Conservation (phyloP, 139 green algal genomes). For the Picochlorum sp. region DNA sequence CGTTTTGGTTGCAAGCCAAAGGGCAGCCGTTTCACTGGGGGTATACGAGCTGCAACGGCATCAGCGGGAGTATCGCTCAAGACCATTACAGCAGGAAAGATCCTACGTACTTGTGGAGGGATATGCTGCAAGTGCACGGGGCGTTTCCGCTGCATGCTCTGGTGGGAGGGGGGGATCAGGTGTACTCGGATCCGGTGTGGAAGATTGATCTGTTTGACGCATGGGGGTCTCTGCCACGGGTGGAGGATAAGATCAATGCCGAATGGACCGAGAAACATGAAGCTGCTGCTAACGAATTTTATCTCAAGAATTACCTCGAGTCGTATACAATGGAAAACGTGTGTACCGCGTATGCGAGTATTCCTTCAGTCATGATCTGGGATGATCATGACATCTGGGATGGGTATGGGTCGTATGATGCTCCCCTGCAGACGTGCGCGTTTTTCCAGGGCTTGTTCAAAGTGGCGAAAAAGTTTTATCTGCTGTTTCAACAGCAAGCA, state of each 20-base stretch:
- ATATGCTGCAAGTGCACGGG: slow-evolving; percentile 32
- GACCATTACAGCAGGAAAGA: slow-evolving; percentile 1
- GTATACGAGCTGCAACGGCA: slow-evolving; percentile 37
- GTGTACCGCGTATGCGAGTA: slow-evolving; percentile 15
- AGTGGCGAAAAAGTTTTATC: slow-evolving; percentile 28
- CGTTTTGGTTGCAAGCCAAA: slow-evolving; percentile 24
- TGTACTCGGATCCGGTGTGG: slow-evolving; percentile 36
- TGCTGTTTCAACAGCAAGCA: slow-evolving; percentile 60
- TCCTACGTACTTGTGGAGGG: slow-evolving; percentile 30
- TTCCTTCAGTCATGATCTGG: slow-evolving; percentile 32
- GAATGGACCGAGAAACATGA: slow-evolving; percentile 16
- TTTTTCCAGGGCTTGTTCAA: slow-evolving; percentile 50
- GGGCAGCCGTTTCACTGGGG: slow-evolving; percentile 30
- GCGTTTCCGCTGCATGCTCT: slow-evolving; percentile 44
- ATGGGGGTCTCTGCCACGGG: neutral
- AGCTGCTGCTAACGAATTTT: slow-evolving; percentile 7
- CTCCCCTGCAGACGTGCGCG: slow-evolving; percentile 30
- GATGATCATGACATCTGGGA: slow-evolving; percentile 68
- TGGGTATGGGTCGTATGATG: slow-evolving; percentile 48
- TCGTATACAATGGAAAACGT: slow-evolving; percentile 13
- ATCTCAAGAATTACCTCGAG: slow-evolving; percentile 30
- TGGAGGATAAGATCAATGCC: slow-evolving; percentile 2
- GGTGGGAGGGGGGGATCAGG: slow-evolving; percentile 46
- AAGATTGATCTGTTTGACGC: neutral
- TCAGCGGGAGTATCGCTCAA: slow-evolving; percentile 8